These are phyloP conservation scores for Lactifluus piperatus DNA, from an alignment of 768 basidiomycete species.

Conservation along the genomic window DNA sequence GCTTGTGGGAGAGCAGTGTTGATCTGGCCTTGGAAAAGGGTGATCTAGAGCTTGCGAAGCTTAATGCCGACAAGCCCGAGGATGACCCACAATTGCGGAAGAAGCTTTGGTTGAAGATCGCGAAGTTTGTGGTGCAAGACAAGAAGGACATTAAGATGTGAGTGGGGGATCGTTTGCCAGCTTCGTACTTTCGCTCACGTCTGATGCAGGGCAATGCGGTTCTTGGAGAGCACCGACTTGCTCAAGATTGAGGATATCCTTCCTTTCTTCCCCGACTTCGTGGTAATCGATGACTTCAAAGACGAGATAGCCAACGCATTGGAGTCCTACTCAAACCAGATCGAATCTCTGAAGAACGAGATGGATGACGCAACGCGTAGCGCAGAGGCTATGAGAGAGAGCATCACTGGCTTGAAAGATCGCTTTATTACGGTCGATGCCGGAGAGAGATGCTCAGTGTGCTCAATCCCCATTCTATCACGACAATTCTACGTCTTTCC, in stretches of 20 bases:
- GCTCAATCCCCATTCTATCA: conserved; percentile 65
- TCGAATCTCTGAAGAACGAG: conserved; percentile 80
- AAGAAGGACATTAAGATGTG: conserved; percentile 98
- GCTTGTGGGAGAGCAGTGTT: conserved; percentile 91
- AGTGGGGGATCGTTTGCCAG: conserved; percentile 29
- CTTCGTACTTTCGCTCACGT: background rate
- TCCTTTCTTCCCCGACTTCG: conserved; percentile 99
- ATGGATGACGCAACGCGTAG: conserved; percentile 94
- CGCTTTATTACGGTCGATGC: conserved; percentile 90
- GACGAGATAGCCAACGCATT: conserved; percentile 95
- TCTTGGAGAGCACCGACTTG: conserved; percentile 88
- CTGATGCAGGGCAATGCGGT: conserved; percentile 81
- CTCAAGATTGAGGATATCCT: conserved; percentile 98
- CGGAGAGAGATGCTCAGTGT: conserved; percentile 78
- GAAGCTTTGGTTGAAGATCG: conserved; percentile 97
- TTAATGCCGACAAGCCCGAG: conserved; percentile 91
- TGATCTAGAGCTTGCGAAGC: conserved; percentile 89
- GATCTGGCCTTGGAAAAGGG: conserved; percentile 92
- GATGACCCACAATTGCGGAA: conserved; percentile 82
- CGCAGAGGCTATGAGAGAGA: conserved; percentile 89
- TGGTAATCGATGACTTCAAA: conserved; percentile 99
- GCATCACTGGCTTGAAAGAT: conserved; percentile 75
- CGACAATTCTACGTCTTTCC: conserved; percentile 98
- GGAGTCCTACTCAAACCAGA: conserved; percentile 89
- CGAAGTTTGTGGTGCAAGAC: conserved; percentile 96